A percentile compares a stretch with the other conserved stretches of the same genome.
Evolutionary conservation across 2,329 filamentous ascomycete genomes (phyloP).

Genomic region (Ceratocystis albifundus): DNA sequence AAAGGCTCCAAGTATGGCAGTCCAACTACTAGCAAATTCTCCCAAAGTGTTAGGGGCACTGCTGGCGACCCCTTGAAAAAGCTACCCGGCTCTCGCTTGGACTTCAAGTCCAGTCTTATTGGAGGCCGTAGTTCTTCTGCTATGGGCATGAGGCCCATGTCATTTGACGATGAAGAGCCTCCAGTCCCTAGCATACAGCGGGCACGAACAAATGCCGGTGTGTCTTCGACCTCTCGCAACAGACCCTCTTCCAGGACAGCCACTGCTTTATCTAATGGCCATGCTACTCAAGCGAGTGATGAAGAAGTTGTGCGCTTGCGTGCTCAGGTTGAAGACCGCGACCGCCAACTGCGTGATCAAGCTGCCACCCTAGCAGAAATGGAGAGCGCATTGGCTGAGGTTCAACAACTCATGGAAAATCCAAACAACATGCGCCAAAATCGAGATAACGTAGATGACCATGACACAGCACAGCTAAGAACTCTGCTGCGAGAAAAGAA

Average conservation of each 20-base stretch:
- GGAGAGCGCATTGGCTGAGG: conserved; percentile 74
- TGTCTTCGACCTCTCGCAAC: conserved; percentile 43
- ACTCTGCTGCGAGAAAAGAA: conserved; percentile 87
- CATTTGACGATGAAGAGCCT: conserved; percentile 45
- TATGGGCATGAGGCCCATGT: conserved; percentile 38
- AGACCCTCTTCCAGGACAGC: conserved; percentile 38
- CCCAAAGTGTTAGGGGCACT: conserved; percentile 51
- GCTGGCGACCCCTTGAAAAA: conserved; percentile 51
- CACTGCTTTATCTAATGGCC: conserved; percentile 40
- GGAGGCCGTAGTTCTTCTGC: conserved; percentile 50
- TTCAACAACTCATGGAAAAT: conserved; percentile 56
- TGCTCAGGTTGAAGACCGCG: conserved; percentile 66
- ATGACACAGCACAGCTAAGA: conserved; percentile 65
- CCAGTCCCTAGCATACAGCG: conserved; percentile 21
- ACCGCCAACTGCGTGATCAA: conserved; percentile 82
- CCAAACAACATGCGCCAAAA: conserved; percentile 35
- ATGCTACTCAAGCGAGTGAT: conserved; percentile 44
- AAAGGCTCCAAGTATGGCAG: conserved; percentile 45
- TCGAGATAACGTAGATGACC: conserved; percentile 43
- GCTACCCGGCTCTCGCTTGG: conserved; percentile 35
- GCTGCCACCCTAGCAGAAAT: conserved; percentile 73
- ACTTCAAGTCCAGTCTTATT: conserved; percentile 38
- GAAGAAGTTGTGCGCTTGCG: conserved; percentile 65
- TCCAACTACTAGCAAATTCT: conserved; percentile 43
- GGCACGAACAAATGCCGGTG: conserved; percentile 39